phyloP scores from a whole-genome alignment of 208 protist genomes.

The Acanthamoeba culbertsoni region DNA sequence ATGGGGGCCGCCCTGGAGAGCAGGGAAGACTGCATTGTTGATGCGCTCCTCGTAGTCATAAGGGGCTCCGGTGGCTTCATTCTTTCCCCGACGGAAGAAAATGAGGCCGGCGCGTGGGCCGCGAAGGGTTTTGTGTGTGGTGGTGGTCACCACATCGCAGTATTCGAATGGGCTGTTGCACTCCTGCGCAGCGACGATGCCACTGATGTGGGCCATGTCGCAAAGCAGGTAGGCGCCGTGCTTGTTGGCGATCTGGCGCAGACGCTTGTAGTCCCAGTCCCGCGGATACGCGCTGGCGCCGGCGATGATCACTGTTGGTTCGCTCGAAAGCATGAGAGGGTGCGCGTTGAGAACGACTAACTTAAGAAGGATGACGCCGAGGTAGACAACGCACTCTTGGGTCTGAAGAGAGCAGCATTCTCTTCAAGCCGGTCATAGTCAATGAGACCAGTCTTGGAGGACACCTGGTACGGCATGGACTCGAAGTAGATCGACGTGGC shows the following conservation, averaged over 20 bases:
- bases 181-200: conserved; percentile 90
- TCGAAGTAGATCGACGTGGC: conserved; percentile 98
- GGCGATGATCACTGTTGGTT: conserved; percentile 57
- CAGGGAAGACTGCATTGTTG: conserved; percentile 98
- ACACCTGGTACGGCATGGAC: conserved; percentile 92
- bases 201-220: conserved; percentile 98
- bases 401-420: conserved; percentile 91
- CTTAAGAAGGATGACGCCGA: background rate
- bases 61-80: conserved; percentile 13
- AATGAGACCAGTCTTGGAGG: conserved; percentile 88
- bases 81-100: conserved; percentile 93
- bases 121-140: conserved; percentile 99
- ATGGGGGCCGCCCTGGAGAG: conserved; percentile 98
- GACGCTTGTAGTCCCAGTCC: conserved; percentile 95
- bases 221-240: conserved; percentile 92
- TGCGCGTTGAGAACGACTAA: too few species aligned
- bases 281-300: conserved; percentile 96
- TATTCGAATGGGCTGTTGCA: conserved; percentile 92
- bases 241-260: conserved; percentile 88
- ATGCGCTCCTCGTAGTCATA: conserved; percentile 91
- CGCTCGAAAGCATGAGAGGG: background rate
- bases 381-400: conserved; percentile 88
- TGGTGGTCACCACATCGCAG: conserved; percentile 99
- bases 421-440: conserved; percentile 95
- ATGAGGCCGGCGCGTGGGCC: conserved; percentile 98